These are phyloP conservation scores for Ceriops zippeliana DNA, from an alignment of 345 rosid genomes.

Conservation along the genomic window DNA sequence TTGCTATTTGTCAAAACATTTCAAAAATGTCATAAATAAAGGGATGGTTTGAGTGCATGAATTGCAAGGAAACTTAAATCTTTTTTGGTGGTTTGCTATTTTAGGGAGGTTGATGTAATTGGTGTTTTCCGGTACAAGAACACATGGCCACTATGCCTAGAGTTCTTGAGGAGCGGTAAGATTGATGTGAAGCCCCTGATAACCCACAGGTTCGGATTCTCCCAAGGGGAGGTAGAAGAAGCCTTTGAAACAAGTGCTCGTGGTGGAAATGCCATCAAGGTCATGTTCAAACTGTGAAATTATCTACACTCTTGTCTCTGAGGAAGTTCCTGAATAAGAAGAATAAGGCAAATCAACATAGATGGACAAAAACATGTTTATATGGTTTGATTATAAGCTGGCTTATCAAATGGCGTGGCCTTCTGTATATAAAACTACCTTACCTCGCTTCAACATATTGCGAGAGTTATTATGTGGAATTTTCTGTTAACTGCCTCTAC, in stretches of 20 bases:
- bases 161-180: conserved; percentile 69
- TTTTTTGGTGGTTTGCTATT: neutral
- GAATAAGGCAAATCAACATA: too few species aligned
- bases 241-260: conserved; percentile 85
- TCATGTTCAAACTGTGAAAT: conserved; percentile 72
- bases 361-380: too few species aligned
- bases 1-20: neutral
- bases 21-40: too few species aligned
- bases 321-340: too few species aligned
- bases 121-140: conserved; percentile 80
- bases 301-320: neutral
- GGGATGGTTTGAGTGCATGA: too few species aligned
- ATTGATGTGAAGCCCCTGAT: conserved; percentile 85
- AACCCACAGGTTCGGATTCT: conserved; percentile 88
- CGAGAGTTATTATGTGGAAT: too few species aligned
- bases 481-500: too few species aligned
- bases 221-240: conserved; percentile 74
- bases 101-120: conserved; percentile 86
- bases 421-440: too few species aligned
- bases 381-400: too few species aligned
- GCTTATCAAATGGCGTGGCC: too few species aligned
- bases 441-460: too few species aligned
- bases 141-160: conserved; percentile 90
- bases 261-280: conserved; percentile 84
- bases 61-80: too few species aligned